Evolutionary conservation across 2,329 filamentous ascomycete species (phyloP).

Genomic region (Paracoccidioides lutzii): DNA sequence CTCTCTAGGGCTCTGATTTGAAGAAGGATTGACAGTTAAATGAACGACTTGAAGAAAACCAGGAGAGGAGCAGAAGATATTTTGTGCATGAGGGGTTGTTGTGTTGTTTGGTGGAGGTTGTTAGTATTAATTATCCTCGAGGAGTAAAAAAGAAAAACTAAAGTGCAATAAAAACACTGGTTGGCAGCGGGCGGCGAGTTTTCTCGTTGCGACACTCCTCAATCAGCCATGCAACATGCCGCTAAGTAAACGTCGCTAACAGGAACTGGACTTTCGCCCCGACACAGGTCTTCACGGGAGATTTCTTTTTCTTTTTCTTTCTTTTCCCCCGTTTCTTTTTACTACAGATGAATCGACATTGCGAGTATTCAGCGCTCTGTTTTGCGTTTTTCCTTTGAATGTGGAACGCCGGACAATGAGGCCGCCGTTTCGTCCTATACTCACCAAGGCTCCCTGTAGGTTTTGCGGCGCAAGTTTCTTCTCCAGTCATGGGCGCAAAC

Average conservation of each 20-base stretch:
- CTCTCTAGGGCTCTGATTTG: not conserved
- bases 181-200: constrained; percentile 1
- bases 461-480: constrained; percentile 22
- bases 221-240: not conserved
- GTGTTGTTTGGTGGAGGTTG: not conserved
- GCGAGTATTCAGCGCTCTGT: not conserved
- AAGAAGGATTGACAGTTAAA: not conserved
- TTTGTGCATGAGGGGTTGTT: not conserved
- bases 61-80: not conserved
- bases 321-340: too few species aligned
- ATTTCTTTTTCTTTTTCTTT: not conserved
- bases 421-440: constrained; percentile 13
- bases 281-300: not conserved
- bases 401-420: constrained; percentile 17
- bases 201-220: not conserved
- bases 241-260: too few species aligned
- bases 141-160: not conserved
- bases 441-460: constrained; percentile 21
- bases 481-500: constrained; percentile 19
- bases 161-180: not conserved
- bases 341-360: not conserved
- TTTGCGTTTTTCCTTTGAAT: not conserved
- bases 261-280: not conserved
- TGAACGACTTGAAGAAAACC: not conserved
- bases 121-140: too few species aligned